These are phyloP conservation scores for Chaetomium cochliodes DNA, from an alignment of 495 filamentous ascomycete genomes.

Conservation along the genomic window DNA sequence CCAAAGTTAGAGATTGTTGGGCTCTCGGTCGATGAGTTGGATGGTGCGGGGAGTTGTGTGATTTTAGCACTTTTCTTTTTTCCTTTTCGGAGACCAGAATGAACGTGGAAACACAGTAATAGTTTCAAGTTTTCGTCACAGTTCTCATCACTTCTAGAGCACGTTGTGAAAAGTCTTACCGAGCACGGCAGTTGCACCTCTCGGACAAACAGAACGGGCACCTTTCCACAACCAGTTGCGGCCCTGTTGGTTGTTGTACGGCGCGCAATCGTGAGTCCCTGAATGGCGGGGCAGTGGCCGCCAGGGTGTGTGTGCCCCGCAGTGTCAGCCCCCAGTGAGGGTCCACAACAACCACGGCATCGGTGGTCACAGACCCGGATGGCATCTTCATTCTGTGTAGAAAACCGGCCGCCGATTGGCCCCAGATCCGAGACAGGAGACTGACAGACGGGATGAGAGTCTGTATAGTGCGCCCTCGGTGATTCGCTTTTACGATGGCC, in stretches of 20 bases:
- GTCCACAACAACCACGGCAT: background rate
- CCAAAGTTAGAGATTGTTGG: background rate
- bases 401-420: background rate
- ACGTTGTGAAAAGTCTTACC: background rate
- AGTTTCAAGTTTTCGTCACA: background rate
- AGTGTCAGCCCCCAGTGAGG: background rate
- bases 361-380: background rate
- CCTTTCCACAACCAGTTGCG: conserved; percentile 1
- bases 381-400: background rate
- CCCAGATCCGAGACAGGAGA: background rate
- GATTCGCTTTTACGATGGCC: no score
- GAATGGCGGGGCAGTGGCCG: conserved; percentile 7
- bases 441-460: background rate
- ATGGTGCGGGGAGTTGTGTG: background rate
- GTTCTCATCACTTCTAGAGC: background rate
- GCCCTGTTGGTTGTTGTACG: background rate
- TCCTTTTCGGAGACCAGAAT: background rate
- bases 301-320: background rate
- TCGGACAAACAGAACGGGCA: background rate
- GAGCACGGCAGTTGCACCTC: background rate
- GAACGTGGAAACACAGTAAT: background rate
- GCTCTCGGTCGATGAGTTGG: background rate
- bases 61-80: background rate
- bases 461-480: background rate
- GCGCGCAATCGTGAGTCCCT: background rate